Percentiles rank a stretch among this genome's conserved stretches.
phyloP scores from a whole-genome alignment of 192 early-diverging fungal genomes.

The Gamsiella multidivaricata region DNA sequence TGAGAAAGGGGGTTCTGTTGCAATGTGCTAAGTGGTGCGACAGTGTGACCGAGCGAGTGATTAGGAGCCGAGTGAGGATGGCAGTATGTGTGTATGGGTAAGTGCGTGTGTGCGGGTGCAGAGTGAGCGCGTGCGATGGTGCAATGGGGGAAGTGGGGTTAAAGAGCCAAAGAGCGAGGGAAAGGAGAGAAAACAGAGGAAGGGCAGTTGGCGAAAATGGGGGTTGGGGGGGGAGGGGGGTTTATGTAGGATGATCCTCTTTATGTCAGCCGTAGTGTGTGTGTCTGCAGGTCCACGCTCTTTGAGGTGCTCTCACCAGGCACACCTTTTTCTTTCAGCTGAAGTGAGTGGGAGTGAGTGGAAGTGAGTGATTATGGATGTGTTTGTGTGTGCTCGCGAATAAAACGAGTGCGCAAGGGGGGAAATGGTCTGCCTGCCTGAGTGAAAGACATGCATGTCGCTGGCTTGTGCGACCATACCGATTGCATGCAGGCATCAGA shows the following conservation, averaged over 20 bases:
- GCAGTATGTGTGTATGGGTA: too few relatives aligned
- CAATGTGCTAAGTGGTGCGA: background rate
- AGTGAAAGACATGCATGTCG: too few relatives aligned
- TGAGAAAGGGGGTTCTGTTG: background rate
- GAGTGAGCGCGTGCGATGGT: too few relatives aligned
- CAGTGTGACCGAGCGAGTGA: too few relatives aligned
- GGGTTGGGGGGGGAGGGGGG: background rate
- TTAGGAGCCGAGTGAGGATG: too few relatives aligned
- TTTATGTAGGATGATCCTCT: slow-evolving; percentile 1
- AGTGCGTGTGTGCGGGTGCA: too few relatives aligned
- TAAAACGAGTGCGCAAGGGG: background rate
- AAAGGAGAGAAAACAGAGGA: background rate
- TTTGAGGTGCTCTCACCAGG: too few relatives aligned
- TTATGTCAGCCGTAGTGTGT: slow-evolving; percentile 5
- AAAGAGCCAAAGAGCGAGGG: background rate
- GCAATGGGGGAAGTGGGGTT: background rate
- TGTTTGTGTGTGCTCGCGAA: background rate
- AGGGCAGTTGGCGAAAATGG: too few relatives aligned
- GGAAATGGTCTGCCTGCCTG: background rate
- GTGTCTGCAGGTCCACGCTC: background rate
- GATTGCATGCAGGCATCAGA: background rate
- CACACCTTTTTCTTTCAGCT: too few relatives aligned
- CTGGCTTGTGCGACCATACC: slow-evolving; percentile 19
- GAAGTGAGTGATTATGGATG: too few relatives aligned
- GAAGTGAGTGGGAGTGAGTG: too few relatives aligned